These are phyloP conservation scores for Agrocybe pediades DNA, from an alignment of 768 basidiomycete genomes.

Conservation along the genomic window DNA sequence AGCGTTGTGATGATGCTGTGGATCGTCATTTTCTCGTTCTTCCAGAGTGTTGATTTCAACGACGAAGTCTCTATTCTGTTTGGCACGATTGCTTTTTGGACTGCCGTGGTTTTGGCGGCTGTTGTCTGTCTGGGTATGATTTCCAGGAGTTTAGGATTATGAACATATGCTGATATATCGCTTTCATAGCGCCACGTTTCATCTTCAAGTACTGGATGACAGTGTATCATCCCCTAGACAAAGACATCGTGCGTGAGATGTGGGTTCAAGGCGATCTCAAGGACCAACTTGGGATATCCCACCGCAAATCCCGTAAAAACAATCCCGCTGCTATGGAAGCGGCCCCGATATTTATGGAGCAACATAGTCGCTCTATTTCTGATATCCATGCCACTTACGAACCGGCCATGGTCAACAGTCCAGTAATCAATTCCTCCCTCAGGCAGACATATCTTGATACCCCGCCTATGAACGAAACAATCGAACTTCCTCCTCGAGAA, in stretches of 20 bases:
- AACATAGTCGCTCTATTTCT: conserved; percentile 62
- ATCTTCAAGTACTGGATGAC: conserved; percentile 70
- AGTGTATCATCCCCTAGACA: conserved; percentile 80
- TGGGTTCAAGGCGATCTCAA: conserved; percentile 86
- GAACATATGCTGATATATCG: not conserved
- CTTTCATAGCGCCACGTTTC: conserved; percentile 71
- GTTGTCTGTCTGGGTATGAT: conserved; percentile 69
- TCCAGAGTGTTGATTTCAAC: conserved; percentile 70
- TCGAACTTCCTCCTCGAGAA: conserved; percentile 27
- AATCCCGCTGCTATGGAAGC: conserved; percentile 46
- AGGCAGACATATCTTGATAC: conserved; percentile 47
- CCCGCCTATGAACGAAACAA: conserved; percentile 39
- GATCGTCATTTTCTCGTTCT: conserved; percentile 87
- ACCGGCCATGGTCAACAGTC: conserved; percentile 37
- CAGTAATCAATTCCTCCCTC: conserved; percentile 35
- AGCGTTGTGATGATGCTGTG: conserved; percentile 83
- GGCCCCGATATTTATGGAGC: conserved; percentile 70
- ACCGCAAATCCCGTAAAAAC: conserved; percentile 55
- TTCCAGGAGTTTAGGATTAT: not conserved
- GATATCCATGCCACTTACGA: conserved; percentile 46
- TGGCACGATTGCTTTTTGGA: conserved; percentile 83
- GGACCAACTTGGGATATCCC: conserved; percentile 73
- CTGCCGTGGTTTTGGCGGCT: conserved; percentile 69
- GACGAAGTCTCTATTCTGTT: conserved; percentile 76
- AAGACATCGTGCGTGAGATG: conserved; percentile 90